These are phyloP conservation scores for Strobilomyces echinocephalus DNA, from an alignment of 768 basidiomycete species.

Conservation along the genomic window DNA sequence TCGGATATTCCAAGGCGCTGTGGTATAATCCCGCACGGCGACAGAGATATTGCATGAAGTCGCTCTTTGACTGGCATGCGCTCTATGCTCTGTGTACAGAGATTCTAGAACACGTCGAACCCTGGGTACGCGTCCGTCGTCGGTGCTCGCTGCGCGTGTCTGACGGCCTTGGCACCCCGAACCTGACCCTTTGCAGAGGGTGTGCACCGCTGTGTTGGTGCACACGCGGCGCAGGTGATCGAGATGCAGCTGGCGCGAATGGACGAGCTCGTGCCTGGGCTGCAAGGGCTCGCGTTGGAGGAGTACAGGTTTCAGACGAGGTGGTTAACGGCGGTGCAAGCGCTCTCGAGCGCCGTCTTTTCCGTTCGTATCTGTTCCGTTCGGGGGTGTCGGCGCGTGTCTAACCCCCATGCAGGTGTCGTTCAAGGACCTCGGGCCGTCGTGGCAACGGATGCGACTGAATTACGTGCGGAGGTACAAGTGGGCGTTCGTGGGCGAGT, in stretches of 20 bases:
- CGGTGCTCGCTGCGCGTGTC: background rate
- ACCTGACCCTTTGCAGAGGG: conserved; percentile 24
- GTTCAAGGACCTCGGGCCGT: conserved; percentile 41
- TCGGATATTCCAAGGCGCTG: conserved; percentile 52
- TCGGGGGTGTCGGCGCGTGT: background rate
- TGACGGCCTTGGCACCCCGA: conserved; percentile 17
- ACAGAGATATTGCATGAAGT: conserved; percentile 60
- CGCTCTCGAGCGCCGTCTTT: conserved; percentile 50
- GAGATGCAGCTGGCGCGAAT: conserved; percentile 52
- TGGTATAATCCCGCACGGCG: conserved; percentile 70
- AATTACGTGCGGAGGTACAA: conserved; percentile 54
- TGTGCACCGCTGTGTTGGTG: conserved; percentile 38
- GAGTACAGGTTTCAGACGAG: conserved; percentile 49
- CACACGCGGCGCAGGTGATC: conserved; percentile 54
- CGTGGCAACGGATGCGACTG: conserved; percentile 48
- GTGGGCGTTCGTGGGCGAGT: too few relatives aligned
- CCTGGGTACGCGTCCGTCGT: conserved; percentile 9
- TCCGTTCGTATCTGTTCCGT: conserved; percentile 38
- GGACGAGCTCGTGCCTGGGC: conserved; percentile 40
- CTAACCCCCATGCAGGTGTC: conserved; percentile 37
- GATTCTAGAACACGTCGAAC: conserved; percentile 17
- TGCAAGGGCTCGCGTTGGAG: conserved; percentile 31
- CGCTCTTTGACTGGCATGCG: conserved; percentile 60
- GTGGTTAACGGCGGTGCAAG: conserved; percentile 55
- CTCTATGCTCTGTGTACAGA: conserved; percentile 46